A percentile compares a stretch with the other conserved stretches of the same genome.
Conservation (phyloP, 2,329 filamentous ascomycete species). For the Nothopassalora personata region DNA sequence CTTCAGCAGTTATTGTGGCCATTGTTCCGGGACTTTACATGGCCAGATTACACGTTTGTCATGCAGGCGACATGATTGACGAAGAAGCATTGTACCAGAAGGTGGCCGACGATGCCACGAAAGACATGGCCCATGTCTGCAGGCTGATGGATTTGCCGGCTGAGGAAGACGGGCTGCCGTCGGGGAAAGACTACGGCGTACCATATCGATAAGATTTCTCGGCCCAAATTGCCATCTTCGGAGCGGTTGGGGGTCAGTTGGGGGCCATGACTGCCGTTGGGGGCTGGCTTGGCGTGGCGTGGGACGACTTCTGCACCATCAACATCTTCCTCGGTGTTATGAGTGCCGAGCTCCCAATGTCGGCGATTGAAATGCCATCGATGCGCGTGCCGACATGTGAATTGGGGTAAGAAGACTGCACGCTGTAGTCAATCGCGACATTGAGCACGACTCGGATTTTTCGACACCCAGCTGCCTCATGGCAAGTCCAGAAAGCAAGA, state of each 20-base stretch:
- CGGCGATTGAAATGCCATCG: not conserved
- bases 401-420: not conserved
- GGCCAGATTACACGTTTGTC: not conserved
- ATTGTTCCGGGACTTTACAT: constrained; percentile 5
- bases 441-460: no score
- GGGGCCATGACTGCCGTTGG: not conserved
- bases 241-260: not conserved
- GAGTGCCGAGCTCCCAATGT: not conserved
- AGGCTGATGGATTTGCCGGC: constrained; percentile 1
- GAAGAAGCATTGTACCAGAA: not conserved
- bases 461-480: constrained; percentile 3
- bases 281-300: not conserved
- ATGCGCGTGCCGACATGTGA: not conserved
- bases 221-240: not conserved
- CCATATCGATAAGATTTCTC: not conserved
- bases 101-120: not conserved
- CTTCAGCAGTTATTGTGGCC: constrained; percentile 22
- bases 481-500: constrained; percentile 6
- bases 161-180: not conserved
- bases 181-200: not conserved
- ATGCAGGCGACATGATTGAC: not conserved
- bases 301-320: not conserved
- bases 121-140: constrained; percentile 2
- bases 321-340: not conserved
- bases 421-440: no score